phyloP scores from a whole-genome alignment of 257 asterid genomes.

The Cordia subcordata region DNA sequence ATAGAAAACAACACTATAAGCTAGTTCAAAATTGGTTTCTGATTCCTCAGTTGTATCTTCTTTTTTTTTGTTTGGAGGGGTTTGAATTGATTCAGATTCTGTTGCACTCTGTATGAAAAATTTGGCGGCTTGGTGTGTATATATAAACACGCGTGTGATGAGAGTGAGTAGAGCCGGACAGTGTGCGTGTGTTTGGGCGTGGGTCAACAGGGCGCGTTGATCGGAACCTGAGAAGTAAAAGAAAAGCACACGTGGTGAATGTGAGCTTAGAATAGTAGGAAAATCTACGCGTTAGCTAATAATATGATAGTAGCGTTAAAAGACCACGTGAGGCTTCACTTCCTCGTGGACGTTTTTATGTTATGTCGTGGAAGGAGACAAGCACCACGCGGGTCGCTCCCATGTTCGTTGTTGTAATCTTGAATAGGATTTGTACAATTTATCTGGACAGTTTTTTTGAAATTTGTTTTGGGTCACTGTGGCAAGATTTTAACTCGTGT shows the following conservation, averaged over 20 bases:
- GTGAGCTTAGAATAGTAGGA: not conserved
- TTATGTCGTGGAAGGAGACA: not conserved
- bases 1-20: no score
- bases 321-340: conserved; percentile 2
- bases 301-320: no score
- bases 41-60: no score
- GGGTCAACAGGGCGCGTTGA: conserved; percentile 34
- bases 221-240: not conserved
- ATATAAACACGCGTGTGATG: not conserved
- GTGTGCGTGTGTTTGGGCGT: no score
- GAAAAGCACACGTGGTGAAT: conserved; percentile 20
- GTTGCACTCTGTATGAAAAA: not conserved
- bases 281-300: conserved; percentile 29
- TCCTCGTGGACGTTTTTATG: not conserved
- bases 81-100: not conserved
- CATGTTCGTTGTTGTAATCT: no score
- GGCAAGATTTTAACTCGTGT: no score
- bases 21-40: not conserved
- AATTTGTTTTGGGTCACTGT: no score
- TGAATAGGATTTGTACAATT: no score
- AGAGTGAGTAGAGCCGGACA: conserved; percentile 5
- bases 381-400: no score
- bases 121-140: conserved; percentile 54
- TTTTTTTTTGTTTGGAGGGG: not conserved
- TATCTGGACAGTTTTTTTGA: no score